Evolutionary conservation across 2,329 filamentous ascomycete genomes (phyloP), one percentile per base, ranked within the genome.

Genomic region (Aspergillus hortae): DNA sequence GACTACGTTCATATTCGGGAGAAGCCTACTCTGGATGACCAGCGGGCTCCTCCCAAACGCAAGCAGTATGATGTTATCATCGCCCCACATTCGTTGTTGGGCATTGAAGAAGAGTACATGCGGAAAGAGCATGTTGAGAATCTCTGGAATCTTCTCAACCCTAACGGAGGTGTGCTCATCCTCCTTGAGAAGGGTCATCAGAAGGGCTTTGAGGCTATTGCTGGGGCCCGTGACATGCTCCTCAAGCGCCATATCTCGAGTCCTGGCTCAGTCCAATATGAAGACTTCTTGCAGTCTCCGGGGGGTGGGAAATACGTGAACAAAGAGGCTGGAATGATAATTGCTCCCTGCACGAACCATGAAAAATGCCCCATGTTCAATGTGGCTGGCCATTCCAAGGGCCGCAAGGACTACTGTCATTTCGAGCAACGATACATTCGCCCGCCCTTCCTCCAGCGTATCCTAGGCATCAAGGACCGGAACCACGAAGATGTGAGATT

Each of bases 401-500:
- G 91, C 5, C 84, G 92, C 50, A 92, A 91, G 62, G 92, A 97
- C 66, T 94, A 87, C 66, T 99, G 94, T 71, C 89, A 88, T 69
- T 97, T 99, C 70, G 82, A 80, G 56, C 94, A 99, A 73, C 85
- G 94, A 44, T 97, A 90, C 67, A 87, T 91, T 46, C 85, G 92
- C 0, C 94, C 94, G 0, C 75, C 78, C 0, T 96, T 92, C 69
- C 79, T 96, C 50, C 90, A 95, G 67, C 81, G 81, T 44, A 80
- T 97, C 44, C 75, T 95, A 17, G 84, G 82, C 21, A 76, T 76
- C 6, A 78, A 73, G 56, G 81, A 86, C 61, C 83, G 83, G 57
- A 96, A 95, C 67, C 89, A 95, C 65, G 92, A 96, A 67, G 91
- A 97, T 64, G 81, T 96, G 12, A 82, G 90, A 62, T 99, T 92